Conservation (phyloP, 2,329 filamentous ascomycete species). For the Arthroderma sp. region DNA sequence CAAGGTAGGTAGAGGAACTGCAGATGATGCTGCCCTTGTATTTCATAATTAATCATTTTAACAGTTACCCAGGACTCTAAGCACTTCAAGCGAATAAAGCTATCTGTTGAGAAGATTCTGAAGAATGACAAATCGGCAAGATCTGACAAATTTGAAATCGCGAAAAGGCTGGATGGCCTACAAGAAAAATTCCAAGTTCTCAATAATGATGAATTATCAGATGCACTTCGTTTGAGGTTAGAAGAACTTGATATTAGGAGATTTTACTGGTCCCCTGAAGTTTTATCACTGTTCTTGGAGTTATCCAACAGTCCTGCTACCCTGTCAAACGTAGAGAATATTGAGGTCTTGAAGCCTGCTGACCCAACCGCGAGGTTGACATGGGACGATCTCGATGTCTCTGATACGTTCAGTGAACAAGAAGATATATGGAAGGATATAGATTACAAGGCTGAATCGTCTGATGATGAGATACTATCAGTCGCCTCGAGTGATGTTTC, state of each 20-base stretch:
- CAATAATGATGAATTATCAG: conserved; percentile 65
- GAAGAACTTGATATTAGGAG: conserved; percentile 42
- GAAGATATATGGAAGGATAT: conserved; percentile 31
- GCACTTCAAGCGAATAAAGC: conserved; percentile 19
- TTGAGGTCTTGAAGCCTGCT: conserved; percentile 43
- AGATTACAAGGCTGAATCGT: conserved; percentile 26
- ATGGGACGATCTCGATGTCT: conserved; percentile 67
- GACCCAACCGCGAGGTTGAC: conserved; percentile 42
- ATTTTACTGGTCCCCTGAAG: conserved; percentile 62
- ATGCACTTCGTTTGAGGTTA: conserved; percentile 49
- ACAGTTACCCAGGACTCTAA: conserved; percentile 17
- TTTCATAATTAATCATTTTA: conserved; percentile 1
- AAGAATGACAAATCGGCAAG: conserved; percentile 41
- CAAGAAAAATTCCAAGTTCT: conserved; percentile 78
- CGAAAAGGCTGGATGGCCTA: conserved; percentile 52
- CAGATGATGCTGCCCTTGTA: background rate
- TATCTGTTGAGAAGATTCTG: conserved; percentile 21
- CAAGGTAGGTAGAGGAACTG: conserved; percentile 32
- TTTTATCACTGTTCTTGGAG: conserved; percentile 63
- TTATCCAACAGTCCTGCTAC: conserved; percentile 68
- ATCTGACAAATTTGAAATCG: conserved; percentile 64
- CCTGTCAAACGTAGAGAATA: conserved; percentile 51
- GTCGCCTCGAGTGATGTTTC: conserved; percentile 22
- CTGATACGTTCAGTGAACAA: conserved; percentile 54
- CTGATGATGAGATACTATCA: conserved; percentile 25